Evolutionary conservation across 768 basidiomycete species (phyloP).

Genomic region (Kwoniella europaea): DNA sequence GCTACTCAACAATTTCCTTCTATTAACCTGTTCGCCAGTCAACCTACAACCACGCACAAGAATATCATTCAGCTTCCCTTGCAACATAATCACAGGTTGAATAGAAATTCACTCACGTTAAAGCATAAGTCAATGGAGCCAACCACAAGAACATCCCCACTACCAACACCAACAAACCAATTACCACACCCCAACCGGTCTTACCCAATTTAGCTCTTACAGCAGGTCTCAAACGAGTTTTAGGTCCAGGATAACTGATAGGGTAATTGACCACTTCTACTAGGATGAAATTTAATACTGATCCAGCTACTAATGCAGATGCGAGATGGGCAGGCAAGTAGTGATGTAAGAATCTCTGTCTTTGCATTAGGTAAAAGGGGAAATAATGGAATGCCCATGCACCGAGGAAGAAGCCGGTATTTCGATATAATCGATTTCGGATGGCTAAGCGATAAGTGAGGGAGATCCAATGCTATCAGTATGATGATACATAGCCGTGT

Average conservation of each 20-base stretch:
- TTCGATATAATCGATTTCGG: slow-evolving; percentile 93
- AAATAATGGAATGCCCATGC: slow-evolving; percentile 95
- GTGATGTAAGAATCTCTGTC: slow-evolving; percentile 96
- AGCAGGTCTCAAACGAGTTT: slow-evolving; percentile 64
- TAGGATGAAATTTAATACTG: slow-evolving; percentile 85
- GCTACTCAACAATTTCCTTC: slow-evolving; percentile 77
- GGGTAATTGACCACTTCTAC: slow-evolving; percentile 92
- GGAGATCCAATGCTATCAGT: background rate
- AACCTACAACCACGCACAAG: slow-evolving; percentile 63
- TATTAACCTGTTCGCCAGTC: slow-evolving; percentile 81
- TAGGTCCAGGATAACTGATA: slow-evolving; percentile 74
- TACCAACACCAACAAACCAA: slow-evolving; percentile 70
- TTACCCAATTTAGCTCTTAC: slow-evolving; percentile 71
- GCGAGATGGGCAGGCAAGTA: slow-evolving; percentile 96
- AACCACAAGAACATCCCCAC: slow-evolving; percentile 65
- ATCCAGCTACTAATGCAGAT: slow-evolving; percentile 87
- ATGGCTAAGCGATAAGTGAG: slow-evolving; percentile 65
- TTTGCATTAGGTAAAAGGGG: slow-evolving; percentile 97
- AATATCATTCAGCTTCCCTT: background rate
- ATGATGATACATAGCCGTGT: background rate
- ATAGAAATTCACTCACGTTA: slow-evolving; percentile 67
- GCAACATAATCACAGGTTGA: slow-evolving; percentile 11
- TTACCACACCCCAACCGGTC: slow-evolving; percentile 64
- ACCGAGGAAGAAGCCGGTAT: slow-evolving; percentile 90
- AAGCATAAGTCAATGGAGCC: slow-evolving; percentile 90